phyloP scores from a whole-genome alignment of 805 yeast genomes.

The Candida pini region DNA sequence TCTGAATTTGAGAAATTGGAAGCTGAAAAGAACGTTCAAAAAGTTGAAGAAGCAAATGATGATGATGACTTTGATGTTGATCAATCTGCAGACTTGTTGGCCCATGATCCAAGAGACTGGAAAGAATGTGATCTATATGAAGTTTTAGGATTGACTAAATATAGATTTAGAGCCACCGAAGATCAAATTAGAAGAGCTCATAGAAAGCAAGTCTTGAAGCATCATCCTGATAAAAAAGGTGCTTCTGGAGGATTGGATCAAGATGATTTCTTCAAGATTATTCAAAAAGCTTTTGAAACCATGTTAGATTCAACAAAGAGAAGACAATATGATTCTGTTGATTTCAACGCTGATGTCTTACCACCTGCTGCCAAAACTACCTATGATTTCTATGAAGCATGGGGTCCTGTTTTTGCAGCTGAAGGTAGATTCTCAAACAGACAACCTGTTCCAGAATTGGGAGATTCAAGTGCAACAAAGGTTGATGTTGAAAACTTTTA shows the following conservation, averaged over 20 bases:
- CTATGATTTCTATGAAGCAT: constrained; percentile 85
- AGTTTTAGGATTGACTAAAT: constrained; percentile 87
- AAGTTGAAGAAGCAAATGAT: constrained; percentile 55
- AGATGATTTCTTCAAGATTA: constrained; percentile 96
- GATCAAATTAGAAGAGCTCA: constrained; percentile 95
- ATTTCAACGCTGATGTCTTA: constrained; percentile 74
- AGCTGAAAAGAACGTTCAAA: constrained; percentile 80
- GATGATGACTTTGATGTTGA: constrained; percentile 73
- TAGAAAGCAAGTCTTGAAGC: constrained; percentile 92
- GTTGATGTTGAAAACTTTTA: constrained; percentile 83
- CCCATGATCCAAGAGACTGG: constrained; percentile 98
- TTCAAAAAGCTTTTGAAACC: constrained; percentile 93
- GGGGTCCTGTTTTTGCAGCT: constrained; percentile 86
- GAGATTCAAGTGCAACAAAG: constrained; percentile 61
- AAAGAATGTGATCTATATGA: constrained; percentile 94
- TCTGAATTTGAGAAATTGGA: constrained; percentile 92
- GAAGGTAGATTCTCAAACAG: constrained; percentile 91
- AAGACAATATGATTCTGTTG: constrained; percentile 94
- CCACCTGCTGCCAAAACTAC: constrained; percentile 54
- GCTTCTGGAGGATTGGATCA: constrained; percentile 82
- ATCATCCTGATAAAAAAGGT: constrained; percentile 98
- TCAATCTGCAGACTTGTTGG: constrained; percentile 61
- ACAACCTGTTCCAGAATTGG: constrained; percentile 83
- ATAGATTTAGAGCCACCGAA: constrained; percentile 86
- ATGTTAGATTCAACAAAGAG: constrained; percentile 82